A percentile compares a stretch with the other conserved stretches of the same genome.
phyloP scores from a whole-genome alignment of 306 rosid genomes.

The Vigna reflexopilosa region DNA sequence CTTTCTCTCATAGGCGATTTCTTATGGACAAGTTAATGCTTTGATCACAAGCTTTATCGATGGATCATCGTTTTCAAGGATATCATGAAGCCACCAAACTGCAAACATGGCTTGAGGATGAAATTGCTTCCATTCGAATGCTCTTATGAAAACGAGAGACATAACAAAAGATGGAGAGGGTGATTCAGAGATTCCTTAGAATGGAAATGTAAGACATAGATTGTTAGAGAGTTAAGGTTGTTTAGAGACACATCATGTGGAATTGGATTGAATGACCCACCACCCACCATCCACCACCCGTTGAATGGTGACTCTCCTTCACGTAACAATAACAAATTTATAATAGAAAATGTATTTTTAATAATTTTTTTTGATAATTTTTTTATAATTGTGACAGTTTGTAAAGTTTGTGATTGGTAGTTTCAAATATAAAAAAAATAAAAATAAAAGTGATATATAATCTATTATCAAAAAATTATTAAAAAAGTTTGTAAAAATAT shows the following conservation, averaged over 20 bases:
- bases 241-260: not conserved
- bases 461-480: too few relatives aligned
- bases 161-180: not conserved
- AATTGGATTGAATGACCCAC: conserved; percentile 7
- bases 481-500: too few relatives aligned
- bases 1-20: not conserved
- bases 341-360: too few relatives aligned
- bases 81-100: conserved; percentile 27
- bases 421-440: too few relatives aligned
- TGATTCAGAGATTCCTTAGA: not conserved
- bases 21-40: conserved; percentile 21
- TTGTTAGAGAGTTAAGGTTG: not conserved
- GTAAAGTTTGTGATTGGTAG: too few relatives aligned
- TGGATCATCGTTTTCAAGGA: conserved; percentile 26
- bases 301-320: too few relatives aligned
- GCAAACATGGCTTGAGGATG: not conserved
- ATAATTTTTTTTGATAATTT: too few relatives aligned
- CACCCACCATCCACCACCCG: too few relatives aligned
- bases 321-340: too few relatives aligned
- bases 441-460: too few relatives aligned
- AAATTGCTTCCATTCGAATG: not conserved
- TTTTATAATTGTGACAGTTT: too few relatives aligned
- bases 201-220: not conserved
- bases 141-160: not conserved
- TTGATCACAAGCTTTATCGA: not conserved